Percentiles rank a stretch among this genome's conserved stretches.
Evolutionary conservation across 2,329 filamentous ascomycete species (phyloP).

Genomic region (Xylariomycetidae sp.): DNA sequence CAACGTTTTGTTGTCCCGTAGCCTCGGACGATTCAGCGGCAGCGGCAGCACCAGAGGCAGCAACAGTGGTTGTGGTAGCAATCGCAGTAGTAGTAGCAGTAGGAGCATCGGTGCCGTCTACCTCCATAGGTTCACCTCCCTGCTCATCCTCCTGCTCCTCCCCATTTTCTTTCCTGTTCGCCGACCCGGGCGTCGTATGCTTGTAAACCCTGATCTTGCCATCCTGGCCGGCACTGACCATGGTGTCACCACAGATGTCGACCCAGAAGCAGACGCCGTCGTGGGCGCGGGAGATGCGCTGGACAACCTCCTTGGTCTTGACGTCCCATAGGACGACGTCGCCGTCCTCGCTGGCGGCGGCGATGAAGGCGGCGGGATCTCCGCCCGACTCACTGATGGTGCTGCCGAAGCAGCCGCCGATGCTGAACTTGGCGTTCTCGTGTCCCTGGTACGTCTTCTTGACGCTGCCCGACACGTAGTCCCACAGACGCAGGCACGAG

Average conservation of each 20-base stretch:
- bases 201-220: conserved; percentile 47
- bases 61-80: too few species aligned
- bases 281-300: conserved; percentile 53
- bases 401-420: conserved; percentile 78
- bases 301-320: conserved; percentile 74
- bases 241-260: conserved; percentile 51
- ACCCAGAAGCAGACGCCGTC: conserved; percentile 62
- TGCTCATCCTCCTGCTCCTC: conserved; percentile 5
- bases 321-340: conserved; percentile 88
- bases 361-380: conserved; percentile 54
- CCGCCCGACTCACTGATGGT: too few species aligned
- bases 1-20: too few species aligned
- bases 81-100: background rate
- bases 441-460: conserved; percentile 98
- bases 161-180: conserved; percentile 13
- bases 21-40: too few species aligned
- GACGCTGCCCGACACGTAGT: conserved; percentile 85
- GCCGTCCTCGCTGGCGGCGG: conserved; percentile 83
- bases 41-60: too few species aligned
- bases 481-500: conserved; percentile 86
- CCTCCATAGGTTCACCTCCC: background rate
- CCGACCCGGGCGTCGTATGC: too few species aligned
- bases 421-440: conserved; percentile 74
- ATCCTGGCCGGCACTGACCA: conserved; percentile 56
- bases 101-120: conserved; percentile 12